phyloP scores from a whole-genome alignment of 148 eudicot species.

The Cornus controversa region DNA sequence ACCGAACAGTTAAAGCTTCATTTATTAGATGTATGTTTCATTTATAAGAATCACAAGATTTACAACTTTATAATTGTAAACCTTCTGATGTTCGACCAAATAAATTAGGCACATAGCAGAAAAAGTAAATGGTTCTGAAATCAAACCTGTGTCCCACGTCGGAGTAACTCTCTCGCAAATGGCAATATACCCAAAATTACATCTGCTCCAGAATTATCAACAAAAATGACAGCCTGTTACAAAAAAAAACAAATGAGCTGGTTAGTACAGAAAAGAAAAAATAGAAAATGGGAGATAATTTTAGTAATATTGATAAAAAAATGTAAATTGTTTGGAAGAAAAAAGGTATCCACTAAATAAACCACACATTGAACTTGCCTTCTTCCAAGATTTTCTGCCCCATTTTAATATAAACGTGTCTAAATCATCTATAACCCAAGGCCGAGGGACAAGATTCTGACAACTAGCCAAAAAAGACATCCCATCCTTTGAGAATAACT shows the following conservation, averaged over 20 bases:
- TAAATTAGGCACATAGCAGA: not conserved
- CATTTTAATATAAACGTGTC: conserved; percentile 68
- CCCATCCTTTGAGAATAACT: conserved; percentile 95
- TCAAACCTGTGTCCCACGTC: conserved; percentile 82
- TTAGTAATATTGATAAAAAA: not conserved
- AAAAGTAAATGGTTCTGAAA: conserved; percentile 10
- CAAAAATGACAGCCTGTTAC: conserved; percentile 87
- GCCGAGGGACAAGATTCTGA: conserved; percentile 91
- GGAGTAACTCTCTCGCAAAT: conserved; percentile 95
- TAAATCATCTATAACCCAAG: conserved; percentile 99
- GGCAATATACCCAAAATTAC: conserved; percentile 90
- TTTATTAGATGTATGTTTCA: not conserved
- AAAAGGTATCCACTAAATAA: not conserved
- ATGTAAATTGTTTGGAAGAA: not conserved
- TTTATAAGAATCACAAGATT: too few relatives aligned
- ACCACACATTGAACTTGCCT: conserved; percentile 36
- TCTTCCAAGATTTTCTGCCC: conserved; percentile 82
- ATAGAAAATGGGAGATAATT: not conserved
- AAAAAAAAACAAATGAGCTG: conserved; percentile 12
- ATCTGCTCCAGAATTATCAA: conserved; percentile 98
- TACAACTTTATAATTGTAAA: too few relatives aligned
- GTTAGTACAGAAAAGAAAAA: conserved; percentile 22
- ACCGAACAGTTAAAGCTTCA: not conserved
- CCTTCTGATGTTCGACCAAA: not conserved
- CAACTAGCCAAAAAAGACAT: conserved; percentile 95